Evolutionary conservation across 2,329 filamentous ascomycete species (phyloP).

Genomic region (Acrodontium crateriforme): DNA sequence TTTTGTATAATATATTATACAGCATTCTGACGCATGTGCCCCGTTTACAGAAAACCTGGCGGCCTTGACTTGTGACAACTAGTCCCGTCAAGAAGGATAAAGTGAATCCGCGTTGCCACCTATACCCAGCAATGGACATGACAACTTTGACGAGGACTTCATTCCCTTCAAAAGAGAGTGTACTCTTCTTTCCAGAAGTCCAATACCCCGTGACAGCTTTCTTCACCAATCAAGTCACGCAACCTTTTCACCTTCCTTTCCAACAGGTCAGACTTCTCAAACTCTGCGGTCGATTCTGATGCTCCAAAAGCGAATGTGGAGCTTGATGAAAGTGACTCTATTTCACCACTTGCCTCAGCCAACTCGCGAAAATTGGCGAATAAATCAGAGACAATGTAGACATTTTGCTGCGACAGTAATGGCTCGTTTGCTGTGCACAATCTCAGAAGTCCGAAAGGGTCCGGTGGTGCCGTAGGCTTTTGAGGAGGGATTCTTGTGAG

Average conservation of each 20-base stretch:
- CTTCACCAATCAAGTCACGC: slow-evolving; percentile 21
- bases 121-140: too few species aligned
- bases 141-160: too few species aligned
- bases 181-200: too few species aligned
- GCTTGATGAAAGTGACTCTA: slow-evolving; percentile 8
- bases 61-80: too few species aligned
- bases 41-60: too few species aligned
- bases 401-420: slow-evolving; percentile 12
- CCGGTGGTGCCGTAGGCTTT: neutral
- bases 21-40: too few species aligned
- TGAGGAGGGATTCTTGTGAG: slow-evolving; percentile 2
- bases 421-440: slow-evolving; percentile 12
- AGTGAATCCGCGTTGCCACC: too few species aligned
- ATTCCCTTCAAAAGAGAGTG: too few species aligned
- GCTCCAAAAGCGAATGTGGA: too few species aligned
- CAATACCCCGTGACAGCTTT: too few species aligned
- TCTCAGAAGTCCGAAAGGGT: slow-evolving; percentile 12
- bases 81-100: too few species aligned
- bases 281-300: slow-evolving; percentile 1
- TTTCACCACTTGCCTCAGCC: slow-evolving; percentile 4
- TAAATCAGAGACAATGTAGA: slow-evolving; percentile 13
- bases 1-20: too few species aligned
- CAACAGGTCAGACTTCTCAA: slow-evolving; percentile 1
- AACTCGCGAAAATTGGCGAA: slow-evolving; percentile 13
- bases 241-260: slow-evolving; percentile 13